These are phyloP conservation scores for Colletotrichum spaethianum DNA, from an alignment of 2,329 filamentous ascomycete genomes.

Conservation along the genomic window DNA sequence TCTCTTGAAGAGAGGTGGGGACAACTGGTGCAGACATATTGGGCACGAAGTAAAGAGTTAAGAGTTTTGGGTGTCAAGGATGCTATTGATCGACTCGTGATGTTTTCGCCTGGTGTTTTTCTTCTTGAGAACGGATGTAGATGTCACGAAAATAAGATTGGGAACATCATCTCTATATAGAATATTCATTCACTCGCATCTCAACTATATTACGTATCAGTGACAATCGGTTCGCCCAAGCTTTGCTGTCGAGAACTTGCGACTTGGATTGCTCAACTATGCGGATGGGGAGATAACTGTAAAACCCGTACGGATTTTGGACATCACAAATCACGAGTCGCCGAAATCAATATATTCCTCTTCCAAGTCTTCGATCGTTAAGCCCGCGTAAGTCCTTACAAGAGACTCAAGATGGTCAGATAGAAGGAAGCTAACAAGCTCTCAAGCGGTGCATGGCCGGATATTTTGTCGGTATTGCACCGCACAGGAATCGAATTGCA, in stretches of 20 bases:
- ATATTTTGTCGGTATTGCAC: not conserved
- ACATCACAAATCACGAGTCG: not conserved
- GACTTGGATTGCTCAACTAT: no score
- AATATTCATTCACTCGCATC: not conserved
- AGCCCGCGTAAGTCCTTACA: not conserved
- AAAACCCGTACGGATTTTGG: not conserved
- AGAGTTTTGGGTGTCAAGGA: not conserved
- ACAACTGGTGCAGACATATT: slow-evolving; percentile 19
- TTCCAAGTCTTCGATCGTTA: not conserved
- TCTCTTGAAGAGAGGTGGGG: slow-evolving; percentile 30
- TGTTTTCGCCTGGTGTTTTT: no score
- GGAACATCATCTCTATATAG: not conserved
- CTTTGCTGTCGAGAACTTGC: not conserved
- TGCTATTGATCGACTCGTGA: no score
- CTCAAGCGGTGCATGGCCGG: not conserved
- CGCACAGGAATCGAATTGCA: not conserved
- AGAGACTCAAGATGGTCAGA: not conserved
- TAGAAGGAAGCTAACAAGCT: not conserved
- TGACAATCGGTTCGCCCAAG: not conserved
- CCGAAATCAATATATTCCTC: no score
- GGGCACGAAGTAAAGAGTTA: not conserved
- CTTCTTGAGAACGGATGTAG: not conserved
- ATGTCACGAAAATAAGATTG: not conserved
- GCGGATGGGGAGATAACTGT: not conserved
- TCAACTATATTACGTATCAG: not conserved